Percentiles rank a stretch among this genome's conserved stretches.
Evolutionary conservation across 306 rosid species (phyloP).

Genomic region (Medicago lupulina): DNA sequence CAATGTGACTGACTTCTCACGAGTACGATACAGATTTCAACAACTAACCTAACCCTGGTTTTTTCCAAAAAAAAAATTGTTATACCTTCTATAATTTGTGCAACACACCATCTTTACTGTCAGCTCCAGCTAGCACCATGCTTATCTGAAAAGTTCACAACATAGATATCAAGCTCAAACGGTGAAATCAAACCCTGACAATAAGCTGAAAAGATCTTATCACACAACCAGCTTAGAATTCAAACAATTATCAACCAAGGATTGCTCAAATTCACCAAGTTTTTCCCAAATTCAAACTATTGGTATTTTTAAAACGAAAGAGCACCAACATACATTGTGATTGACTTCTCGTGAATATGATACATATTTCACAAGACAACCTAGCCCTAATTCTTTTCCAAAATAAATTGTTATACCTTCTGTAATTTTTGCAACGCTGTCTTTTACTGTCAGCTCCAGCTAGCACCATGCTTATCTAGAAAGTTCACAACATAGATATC

Average conservation of each 20-base stretch:
- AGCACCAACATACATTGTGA: not conserved
- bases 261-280: no score
- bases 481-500: conserved; percentile 8
- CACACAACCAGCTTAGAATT: not conserved
- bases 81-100: not conserved
- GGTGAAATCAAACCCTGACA: not conserved
- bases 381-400: no score
- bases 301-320: not conserved
- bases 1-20: not conserved
- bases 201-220: not conserved
- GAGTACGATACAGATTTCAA: conserved; percentile 1
- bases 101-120: no score
- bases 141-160: not conserved
- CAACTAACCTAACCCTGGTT: not conserved
- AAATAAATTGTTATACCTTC: no score
- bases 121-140: not conserved
- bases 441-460: not conserved
- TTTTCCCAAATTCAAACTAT: no score
- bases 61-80: not conserved
- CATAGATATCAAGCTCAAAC: not conserved
- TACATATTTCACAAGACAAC: no score
- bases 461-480: not conserved
- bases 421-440: not conserved
- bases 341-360: no score
- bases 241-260: no score